These are phyloP conservation scores for Aphanocladium album DNA, from an alignment of 2,329 filamentous ascomycete genomes.

Conservation along the genomic window DNA sequence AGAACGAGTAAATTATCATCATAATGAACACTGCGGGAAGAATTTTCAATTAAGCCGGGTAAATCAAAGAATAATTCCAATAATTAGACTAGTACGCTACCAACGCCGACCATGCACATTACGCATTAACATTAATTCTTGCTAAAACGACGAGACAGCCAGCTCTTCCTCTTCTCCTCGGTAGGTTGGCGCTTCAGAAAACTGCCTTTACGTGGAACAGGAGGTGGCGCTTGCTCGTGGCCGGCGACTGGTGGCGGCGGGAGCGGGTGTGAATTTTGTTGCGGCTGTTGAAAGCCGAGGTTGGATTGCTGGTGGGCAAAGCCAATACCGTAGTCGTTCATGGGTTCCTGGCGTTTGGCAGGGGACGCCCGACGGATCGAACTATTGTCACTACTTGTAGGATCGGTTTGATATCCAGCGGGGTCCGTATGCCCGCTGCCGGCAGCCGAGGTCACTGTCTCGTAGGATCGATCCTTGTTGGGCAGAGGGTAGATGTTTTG, in stretches of 20 bases:
- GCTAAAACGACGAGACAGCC: constrained; percentile 81
- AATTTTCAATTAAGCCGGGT: neutral
- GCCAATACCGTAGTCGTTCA: constrained; percentile 61
- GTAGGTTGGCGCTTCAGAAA: constrained; percentile 24
- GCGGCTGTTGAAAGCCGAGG: constrained; percentile 26
- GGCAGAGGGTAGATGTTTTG: constrained; percentile 46
- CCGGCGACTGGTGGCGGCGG: constrained; percentile 22
- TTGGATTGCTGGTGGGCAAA: constrained; percentile 42
- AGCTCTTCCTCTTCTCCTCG: constrained; percentile 78
- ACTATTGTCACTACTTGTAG: constrained; percentile 83
- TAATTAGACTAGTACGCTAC: constrained; percentile 21
- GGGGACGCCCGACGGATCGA: constrained; percentile 71
- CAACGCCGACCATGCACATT: constrained; percentile 23
- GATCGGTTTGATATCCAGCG: constrained; percentile 77
- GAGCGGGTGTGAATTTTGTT: constrained; percentile 16
- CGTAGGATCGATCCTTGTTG: constrained; percentile 74
- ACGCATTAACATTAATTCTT: constrained; percentile 36
- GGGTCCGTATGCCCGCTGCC: constrained; percentile 71
- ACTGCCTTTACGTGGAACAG: constrained; percentile 26
- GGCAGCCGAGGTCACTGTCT: constrained; percentile 76
- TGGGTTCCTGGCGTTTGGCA: constrained; percentile 47
- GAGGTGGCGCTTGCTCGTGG: constrained; percentile 13
- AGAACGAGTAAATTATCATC: constrained; percentile 37
- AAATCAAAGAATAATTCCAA: constrained; percentile 12
- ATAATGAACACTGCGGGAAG: neutral